Percentiles rank a stretch among this genome's conserved stretches.
Evolutionary conservation across 345 rosid genomes (phyloP).

Genomic region (Iberis pinnata): DNA sequence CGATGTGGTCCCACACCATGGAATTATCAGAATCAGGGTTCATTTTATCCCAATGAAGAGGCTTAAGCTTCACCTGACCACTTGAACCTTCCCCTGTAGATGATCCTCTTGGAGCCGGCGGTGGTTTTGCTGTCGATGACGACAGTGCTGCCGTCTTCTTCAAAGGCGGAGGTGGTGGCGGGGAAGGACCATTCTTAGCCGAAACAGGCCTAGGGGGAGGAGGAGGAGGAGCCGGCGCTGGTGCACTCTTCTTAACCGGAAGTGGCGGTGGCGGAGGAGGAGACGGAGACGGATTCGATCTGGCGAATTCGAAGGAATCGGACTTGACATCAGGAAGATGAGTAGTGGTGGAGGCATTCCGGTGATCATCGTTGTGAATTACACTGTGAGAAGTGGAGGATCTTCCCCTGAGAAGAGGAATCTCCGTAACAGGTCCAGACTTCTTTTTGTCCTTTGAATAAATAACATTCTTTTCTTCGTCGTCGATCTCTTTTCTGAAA

Average conservation of each 20-base stretch:
- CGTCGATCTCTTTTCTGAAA: conserved; percentile 18
- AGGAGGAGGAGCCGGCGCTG: conserved; percentile 30
- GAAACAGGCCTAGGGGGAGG: conserved; percentile 22
- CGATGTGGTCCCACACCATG: conserved; percentile 90
- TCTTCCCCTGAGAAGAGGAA: conserved; percentile 59
- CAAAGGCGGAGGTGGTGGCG: conserved; percentile 38
- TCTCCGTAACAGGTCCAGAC: conserved; percentile 35
- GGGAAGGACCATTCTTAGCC: conserved; percentile 23
- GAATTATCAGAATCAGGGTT: conserved; percentile 51
- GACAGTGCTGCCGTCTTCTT: conserved; percentile 28
- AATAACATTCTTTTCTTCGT: conserved; percentile 21
- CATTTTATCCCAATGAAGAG: conserved; percentile 88
- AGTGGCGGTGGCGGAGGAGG: conserved; percentile 24
- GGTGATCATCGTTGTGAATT: conserved; percentile 12
- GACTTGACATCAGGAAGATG: too few species aligned
- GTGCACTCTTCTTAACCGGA: conserved; percentile 24
- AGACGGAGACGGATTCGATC: background rate
- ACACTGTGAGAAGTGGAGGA: conserved; percentile 46
- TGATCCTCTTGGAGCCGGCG: conserved; percentile 33
- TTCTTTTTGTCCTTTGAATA: conserved; percentile 23
- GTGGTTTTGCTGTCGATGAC: conserved; percentile 30
- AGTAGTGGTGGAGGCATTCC: background rate
- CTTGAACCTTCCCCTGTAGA: conserved; percentile 25
- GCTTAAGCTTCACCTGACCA: conserved; percentile 63
- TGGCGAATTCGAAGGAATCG: too few species aligned